Conservation (phyloP, 805 yeast species). For the Komagataella phaffii region DNA sequence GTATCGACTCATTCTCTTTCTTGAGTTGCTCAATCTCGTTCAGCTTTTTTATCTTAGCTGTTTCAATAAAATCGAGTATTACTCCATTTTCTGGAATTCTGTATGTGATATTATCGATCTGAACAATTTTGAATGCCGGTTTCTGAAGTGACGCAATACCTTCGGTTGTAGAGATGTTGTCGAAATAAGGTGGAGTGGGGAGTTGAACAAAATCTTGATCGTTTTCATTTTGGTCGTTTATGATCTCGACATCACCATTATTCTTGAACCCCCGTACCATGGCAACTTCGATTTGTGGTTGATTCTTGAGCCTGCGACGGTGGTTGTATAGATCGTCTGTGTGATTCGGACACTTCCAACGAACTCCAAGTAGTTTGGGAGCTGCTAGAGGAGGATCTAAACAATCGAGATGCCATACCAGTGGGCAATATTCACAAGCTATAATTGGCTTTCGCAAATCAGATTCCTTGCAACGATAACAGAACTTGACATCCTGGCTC, state of each 20-base stretch:
- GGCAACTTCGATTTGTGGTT: conserved; percentile 39
- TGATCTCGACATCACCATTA: conserved; percentile 47
- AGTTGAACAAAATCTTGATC: conserved; percentile 16
- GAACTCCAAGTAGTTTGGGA: conserved; percentile 58
- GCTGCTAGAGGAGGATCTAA: conserved; percentile 61
- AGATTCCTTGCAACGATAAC: conserved; percentile 66
- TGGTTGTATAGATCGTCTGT: conserved; percentile 34
- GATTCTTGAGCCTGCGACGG: conserved; percentile 34
- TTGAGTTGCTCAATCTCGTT: conserved; percentile 20
- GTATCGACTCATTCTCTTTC: conserved; percentile 17
- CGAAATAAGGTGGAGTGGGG: conserved; percentile 22
- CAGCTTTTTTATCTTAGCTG: conserved; percentile 25
- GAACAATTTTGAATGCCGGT: conserved; percentile 5
- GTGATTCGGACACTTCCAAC: conserved; percentile 92
- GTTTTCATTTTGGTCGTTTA: conserved; percentile 25
- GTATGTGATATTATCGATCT: conserved; percentile 34
- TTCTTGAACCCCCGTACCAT: conserved; percentile 36
- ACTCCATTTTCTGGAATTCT: conserved; percentile 58
- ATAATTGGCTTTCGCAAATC: conserved; percentile 49
- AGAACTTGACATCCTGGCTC: conserved; percentile 24
- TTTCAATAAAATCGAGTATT: conserved; percentile 52
- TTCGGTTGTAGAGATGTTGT: conserved; percentile 16
- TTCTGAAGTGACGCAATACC: conserved; percentile 14
- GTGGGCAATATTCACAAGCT: conserved; percentile 72
- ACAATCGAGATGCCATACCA: conserved; percentile 87